These are phyloP conservation scores for Zymoseptoria crescenta DNA, from an alignment of 2,329 filamentous ascomycete species.

Conservation along the genomic window DNA sequence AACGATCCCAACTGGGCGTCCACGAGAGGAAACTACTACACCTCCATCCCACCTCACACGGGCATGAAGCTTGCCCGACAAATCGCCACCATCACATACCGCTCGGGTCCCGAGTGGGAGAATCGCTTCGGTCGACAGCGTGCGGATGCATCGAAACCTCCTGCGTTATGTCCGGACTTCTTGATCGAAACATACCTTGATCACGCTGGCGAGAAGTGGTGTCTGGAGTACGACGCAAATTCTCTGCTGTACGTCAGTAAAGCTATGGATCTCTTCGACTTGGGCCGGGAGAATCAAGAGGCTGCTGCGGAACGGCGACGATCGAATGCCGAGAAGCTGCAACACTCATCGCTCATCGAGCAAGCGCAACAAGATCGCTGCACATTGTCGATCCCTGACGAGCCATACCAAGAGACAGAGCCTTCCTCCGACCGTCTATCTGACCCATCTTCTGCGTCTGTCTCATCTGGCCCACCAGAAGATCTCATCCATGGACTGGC, in stretches of 20 bases:
- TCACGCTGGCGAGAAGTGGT: slow-evolving; percentile 97
- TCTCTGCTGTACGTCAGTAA: slow-evolving; percentile 94
- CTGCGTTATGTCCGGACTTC: slow-evolving; percentile 93
- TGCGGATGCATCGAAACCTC: slow-evolving; percentile 77
- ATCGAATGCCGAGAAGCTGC: slow-evolving; percentile 52
- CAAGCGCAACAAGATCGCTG: slow-evolving; percentile 47
- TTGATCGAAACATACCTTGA: slow-evolving; percentile 97
- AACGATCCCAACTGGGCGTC: slow-evolving; percentile 86
- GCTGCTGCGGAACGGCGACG: slow-evolving; percentile 55
- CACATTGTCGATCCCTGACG: slow-evolving; percentile 71
- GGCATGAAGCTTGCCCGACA: slow-evolving; percentile 98
- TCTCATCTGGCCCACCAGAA: slow-evolving; percentile 52
- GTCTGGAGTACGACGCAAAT: slow-evolving; percentile 91
- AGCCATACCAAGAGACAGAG: slow-evolving; percentile 82
- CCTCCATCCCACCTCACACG: slow-evolving; percentile 76
- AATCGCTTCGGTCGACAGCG: slow-evolving; percentile 81
- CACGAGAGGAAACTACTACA: slow-evolving; percentile 81
- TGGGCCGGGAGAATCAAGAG: slow-evolving; percentile 63
- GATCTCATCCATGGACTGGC: slow-evolving; percentile 73
- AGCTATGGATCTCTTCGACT: slow-evolving; percentile 96
- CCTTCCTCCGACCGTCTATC: slow-evolving; percentile 34
- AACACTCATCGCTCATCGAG: slow-evolving; percentile 23
- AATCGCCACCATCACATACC: slow-evolving; percentile 95
- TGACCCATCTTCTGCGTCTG: slow-evolving; percentile 17
- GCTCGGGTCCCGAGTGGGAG: slow-evolving; percentile 96